These are phyloP conservation scores for Syzygium grande DNA, from an alignment of 345 rosid genomes.

Conservation along the genomic window DNA sequence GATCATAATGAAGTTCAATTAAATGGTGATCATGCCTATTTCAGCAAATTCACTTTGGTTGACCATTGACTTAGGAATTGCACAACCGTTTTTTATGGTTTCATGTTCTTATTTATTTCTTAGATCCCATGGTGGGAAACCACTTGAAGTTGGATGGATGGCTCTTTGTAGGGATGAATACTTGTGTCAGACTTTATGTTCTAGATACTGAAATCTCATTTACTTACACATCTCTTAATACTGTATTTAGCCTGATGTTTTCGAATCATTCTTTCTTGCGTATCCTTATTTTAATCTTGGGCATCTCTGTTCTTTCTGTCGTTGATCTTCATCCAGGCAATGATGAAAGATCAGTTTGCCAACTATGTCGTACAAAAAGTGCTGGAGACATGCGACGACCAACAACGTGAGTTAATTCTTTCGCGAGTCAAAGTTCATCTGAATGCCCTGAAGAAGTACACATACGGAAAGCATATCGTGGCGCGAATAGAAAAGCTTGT, in stretches of 20 bases:
- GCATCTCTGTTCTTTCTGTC: background rate
- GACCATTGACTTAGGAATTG: background rate
- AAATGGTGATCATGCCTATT: background rate
- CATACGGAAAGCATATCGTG: slow-evolving; percentile 81
- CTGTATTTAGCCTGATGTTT: background rate
- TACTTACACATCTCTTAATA: background rate
- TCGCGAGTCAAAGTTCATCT: slow-evolving; percentile 67
- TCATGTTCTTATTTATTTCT: background rate
- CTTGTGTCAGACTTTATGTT: background rate
- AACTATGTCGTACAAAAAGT: slow-evolving; percentile 88
- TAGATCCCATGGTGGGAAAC: background rate
- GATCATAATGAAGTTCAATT: background rate
- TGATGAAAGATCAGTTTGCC: slow-evolving; percentile 93
- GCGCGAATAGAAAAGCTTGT: slow-evolving; percentile 87
- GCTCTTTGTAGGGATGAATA: background rate
- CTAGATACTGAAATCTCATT: background rate
- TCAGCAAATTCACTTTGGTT: background rate
- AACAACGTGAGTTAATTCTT: slow-evolving; percentile 64
- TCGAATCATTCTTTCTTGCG: background rate
- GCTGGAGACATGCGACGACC: slow-evolving; percentile 74
- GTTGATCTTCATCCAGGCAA: slow-evolving; percentile 30
- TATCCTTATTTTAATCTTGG: background rate
- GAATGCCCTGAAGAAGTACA: slow-evolving; percentile 75
- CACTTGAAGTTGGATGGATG: background rate
- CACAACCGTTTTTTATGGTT: background rate